phyloP scores from a whole-genome alignment of 2,329 filamentous ascomycete species.

The Diaporthe nobilis region DNA sequence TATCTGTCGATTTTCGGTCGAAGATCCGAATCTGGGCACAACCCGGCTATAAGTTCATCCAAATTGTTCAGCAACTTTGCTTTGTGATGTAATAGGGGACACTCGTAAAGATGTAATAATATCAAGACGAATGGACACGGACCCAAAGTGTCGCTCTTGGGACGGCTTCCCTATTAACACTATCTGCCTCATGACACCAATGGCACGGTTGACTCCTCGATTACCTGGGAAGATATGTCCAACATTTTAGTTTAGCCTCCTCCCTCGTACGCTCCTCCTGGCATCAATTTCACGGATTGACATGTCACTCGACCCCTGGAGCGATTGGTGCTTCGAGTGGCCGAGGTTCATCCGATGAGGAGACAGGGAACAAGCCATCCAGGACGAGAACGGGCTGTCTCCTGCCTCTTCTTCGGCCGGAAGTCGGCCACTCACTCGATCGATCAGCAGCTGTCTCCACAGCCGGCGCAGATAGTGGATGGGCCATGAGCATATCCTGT shows the following conservation, averaged over 20 bases:
- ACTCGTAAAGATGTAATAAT: neutral
- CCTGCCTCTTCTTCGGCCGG: neutral
- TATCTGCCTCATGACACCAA: neutral
- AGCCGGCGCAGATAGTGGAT: neutral
- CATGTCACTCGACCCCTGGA: neutral
- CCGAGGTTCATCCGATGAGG: neutral
- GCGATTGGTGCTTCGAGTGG: neutral
- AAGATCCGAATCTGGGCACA: neutral
- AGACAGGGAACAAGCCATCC: neutral
- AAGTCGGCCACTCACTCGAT: slow-evolving; percentile 14
- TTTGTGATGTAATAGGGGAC: neutral
- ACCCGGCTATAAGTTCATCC: slow-evolving; percentile 3
- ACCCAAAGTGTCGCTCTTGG: neutral
- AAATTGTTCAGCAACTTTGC: too few relatives aligned
- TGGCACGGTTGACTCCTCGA: neutral
- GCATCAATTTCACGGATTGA: neutral
- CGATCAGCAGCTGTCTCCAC: slow-evolving; percentile 8
- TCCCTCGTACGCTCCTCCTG: neutral
- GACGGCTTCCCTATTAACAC: neutral
- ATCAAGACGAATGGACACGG: neutral
- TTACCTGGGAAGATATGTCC: neutral
- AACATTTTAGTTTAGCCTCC: neutral
- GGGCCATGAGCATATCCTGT: slow-evolving; percentile 7
- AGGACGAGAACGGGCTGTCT: too few relatives aligned
- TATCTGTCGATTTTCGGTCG: neutral